phyloP scores from a whole-genome alignment of 2,329 filamentous ascomycete species.

The Truncatella angustata region DNA sequence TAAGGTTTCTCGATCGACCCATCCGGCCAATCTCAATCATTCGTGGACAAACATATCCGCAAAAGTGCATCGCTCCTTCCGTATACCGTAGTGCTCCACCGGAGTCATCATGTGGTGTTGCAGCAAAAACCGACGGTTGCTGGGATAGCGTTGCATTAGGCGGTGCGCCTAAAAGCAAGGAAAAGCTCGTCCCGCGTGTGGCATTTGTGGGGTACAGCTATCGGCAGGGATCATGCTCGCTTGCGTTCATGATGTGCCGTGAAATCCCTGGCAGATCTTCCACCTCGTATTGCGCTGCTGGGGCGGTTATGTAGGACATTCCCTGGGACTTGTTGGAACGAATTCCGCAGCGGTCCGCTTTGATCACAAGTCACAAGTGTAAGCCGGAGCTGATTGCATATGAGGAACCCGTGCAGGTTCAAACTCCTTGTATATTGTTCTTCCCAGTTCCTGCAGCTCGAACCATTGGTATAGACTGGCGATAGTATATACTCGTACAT shows the following conservation, averaged over 20 bases:
- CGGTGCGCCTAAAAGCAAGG: constrained; percentile 3
- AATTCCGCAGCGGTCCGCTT: too few species aligned
- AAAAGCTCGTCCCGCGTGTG: constrained; percentile 1
- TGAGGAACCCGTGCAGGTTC: too few species aligned
- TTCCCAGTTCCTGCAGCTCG: not conserved
- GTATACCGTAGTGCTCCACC: too few species aligned
- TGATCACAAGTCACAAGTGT: too few species aligned
- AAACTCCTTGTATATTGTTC: not conserved
- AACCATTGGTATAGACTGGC: not conserved
- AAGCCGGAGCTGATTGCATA: too few species aligned
- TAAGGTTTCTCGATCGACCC: not conserved
- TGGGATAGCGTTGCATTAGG: constrained; percentile 1
- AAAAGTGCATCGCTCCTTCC: not conserved
- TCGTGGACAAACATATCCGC: constrained; percentile 5
- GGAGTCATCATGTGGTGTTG: not conserved
- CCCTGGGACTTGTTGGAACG: too few species aligned
- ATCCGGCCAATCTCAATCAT: not conserved
- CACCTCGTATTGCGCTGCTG: not conserved
- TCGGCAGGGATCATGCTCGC: not conserved
- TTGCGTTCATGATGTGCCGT: not conserved
- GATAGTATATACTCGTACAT: constrained; percentile 5
- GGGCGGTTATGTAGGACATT: too few species aligned
- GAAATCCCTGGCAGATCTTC: not conserved
- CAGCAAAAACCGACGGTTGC: too few species aligned
- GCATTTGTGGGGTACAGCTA: constrained; percentile 6